These are phyloP conservation scores for Bothriochloa decipiens DNA, from an alignment of 176 grass and related monocot species.

Conservation along the genomic window DNA sequence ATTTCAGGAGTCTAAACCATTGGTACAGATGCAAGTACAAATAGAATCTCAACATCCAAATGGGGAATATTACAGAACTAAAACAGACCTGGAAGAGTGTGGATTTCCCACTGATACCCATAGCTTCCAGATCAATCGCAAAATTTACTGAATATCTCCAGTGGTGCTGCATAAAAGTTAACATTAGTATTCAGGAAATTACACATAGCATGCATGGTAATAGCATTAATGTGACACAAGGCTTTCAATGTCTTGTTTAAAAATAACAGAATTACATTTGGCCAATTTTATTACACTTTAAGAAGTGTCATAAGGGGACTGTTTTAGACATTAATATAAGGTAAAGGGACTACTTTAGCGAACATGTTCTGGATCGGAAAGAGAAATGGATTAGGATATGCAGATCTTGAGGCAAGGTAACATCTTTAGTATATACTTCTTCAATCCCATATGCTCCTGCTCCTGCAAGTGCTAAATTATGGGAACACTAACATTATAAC, in stretches of 20 bases:
- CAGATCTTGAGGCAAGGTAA: slow-evolving; percentile 2
- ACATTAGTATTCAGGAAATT: slow-evolving; percentile 13
- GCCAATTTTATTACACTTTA: neutral
- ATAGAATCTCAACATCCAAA: slow-evolving; percentile 27
- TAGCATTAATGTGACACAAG: neutral
- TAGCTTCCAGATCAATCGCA: slow-evolving; percentile 93
- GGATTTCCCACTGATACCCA: slow-evolving; percentile 90
- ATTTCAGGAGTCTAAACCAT: neutral
- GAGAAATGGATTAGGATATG: slow-evolving; percentile 19
- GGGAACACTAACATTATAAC: slow-evolving; percentile 1
- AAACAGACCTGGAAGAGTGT: slow-evolving; percentile 76
- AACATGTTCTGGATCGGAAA: neutral
- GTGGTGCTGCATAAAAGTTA: slow-evolving; percentile 65
- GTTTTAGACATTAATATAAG: slow-evolving; percentile 11
- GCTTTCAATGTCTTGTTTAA: slow-evolving; percentile 3
- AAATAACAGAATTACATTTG: slow-evolving; percentile 11
- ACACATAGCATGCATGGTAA: neutral
- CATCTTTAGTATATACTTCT: neutral
- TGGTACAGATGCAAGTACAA: slow-evolving; percentile 23
- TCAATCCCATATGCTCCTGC: neutral
- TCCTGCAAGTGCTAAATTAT: neutral
- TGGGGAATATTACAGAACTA: slow-evolving; percentile 20
- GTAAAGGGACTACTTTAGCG: neutral
- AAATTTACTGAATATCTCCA: slow-evolving; percentile 78
- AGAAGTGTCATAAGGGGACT: neutral